Percentiles rank a stretch among this genome's conserved stretches.
Evolutionary conservation across 805 yeast genomes (phyloP).

Genomic region (Saccharomycopsis oosterbeekiorum): DNA sequence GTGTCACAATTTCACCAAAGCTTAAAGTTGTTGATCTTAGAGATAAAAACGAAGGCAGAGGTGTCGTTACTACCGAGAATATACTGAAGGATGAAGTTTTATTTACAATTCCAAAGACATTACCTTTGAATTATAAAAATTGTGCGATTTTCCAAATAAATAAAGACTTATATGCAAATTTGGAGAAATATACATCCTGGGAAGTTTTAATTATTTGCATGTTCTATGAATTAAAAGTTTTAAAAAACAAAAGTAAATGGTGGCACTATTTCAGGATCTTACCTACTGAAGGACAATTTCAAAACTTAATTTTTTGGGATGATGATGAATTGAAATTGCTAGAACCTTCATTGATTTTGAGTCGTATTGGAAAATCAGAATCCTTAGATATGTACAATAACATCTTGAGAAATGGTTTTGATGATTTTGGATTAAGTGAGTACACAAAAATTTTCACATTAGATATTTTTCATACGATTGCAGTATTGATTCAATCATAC

Average conservation of each 20-base stretch:
- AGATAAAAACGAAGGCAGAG: conserved; percentile 59
- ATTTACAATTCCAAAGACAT: conserved; percentile 56
- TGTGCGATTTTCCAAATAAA: conserved; percentile 32
- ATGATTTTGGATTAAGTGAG: conserved; percentile 30
- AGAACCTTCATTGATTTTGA: conserved; percentile 60
- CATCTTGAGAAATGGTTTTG: conserved; percentile 33
- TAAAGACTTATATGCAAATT: conserved; percentile 22
- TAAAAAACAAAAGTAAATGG: conserved; percentile 50
- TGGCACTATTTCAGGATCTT: conserved; percentile 58
- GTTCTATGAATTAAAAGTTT: conserved; percentile 45
- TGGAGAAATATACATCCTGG: conserved; percentile 56
- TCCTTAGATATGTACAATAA: conserved; percentile 52
- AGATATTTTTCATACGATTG: conserved; percentile 60
- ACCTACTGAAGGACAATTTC: conserved; percentile 33
- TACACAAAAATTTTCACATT: conserved; percentile 29
- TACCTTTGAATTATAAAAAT: conserved; percentile 50
- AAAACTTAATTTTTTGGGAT: conserved; percentile 59
- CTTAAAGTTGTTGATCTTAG: conserved; percentile 55
- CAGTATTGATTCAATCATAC: conserved; percentile 78
- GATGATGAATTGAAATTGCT: conserved; percentile 47
- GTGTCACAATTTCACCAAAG: conserved; percentile 43
- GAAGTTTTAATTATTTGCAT: conserved; percentile 62
- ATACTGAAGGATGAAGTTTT: conserved; percentile 54
- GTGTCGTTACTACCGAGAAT: conserved; percentile 53
- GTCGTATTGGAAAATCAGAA: conserved; percentile 59